These are phyloP conservation scores for Aspergillus sp. DNA, from an alignment of 2,329 filamentous ascomycete species.

Conservation along the genomic window DNA sequence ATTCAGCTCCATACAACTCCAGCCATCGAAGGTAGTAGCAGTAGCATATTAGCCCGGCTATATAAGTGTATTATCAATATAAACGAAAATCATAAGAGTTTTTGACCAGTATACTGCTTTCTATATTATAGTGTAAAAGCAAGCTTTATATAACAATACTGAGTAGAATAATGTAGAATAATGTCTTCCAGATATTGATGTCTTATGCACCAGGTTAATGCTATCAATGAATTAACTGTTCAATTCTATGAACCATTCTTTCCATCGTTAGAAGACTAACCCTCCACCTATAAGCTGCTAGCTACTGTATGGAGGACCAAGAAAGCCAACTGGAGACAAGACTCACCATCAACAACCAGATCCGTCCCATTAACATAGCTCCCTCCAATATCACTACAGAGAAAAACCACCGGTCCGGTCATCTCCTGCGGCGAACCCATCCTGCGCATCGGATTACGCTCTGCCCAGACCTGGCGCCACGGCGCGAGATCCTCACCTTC, in stretches of 20 bases:
- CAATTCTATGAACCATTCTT: too few species aligned
- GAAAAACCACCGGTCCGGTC: constrained; percentile 52
- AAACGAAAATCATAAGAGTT: too few species aligned
- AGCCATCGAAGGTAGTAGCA: background rate
- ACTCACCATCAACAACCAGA: constrained; percentile 53
- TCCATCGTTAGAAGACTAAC: background rate
- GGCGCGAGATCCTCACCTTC: constrained; percentile 51
- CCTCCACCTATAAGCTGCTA: background rate
- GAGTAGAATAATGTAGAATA: too few species aligned
- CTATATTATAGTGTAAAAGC: too few species aligned
- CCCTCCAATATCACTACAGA: constrained; percentile 51
- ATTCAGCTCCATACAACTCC: background rate
- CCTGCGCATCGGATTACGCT: constrained; percentile 53
- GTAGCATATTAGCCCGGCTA: too few species aligned
- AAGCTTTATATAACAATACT: too few species aligned
- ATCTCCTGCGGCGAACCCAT: constrained; percentile 58
- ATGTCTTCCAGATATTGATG: too few species aligned
- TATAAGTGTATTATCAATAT: too few species aligned
- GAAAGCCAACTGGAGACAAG: background rate
- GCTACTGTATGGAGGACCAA: background rate
- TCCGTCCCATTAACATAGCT: constrained; percentile 63
- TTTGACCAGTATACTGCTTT: too few species aligned
- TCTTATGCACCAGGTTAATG: too few species aligned
- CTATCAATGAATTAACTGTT: too few species aligned
- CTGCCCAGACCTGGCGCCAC: constrained; percentile 48